Evolutionary conservation across 1,284 basidiomycete species (phyloP).

Genomic region (Marasmius sp.): DNA sequence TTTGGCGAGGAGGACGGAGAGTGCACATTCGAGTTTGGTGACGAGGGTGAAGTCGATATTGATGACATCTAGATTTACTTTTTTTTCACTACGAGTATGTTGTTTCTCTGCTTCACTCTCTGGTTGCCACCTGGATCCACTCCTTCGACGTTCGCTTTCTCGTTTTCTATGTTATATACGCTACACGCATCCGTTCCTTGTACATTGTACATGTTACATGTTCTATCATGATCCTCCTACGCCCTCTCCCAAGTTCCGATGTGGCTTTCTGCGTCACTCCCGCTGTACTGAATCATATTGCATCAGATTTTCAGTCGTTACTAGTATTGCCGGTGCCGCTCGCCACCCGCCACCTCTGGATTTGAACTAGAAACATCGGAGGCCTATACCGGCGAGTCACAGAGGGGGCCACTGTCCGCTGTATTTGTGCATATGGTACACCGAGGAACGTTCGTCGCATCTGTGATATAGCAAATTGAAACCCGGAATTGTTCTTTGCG

Average conservation of each 20-base stretch:
- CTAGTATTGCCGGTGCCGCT: too few relatives aligned
- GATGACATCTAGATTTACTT: slow-evolving; percentile 63
- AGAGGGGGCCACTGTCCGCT: background rate
- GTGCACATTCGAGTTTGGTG: slow-evolving; percentile 87
- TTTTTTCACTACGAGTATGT: background rate
- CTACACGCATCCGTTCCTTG: background rate
- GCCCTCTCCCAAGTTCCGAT: too few relatives aligned
- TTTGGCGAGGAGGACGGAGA: slow-evolving; percentile 91
- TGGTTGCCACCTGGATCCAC: background rate
- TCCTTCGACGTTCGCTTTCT: background rate
- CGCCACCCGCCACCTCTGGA: too few relatives aligned
- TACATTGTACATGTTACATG: background rate
- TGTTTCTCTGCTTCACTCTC: background rate
- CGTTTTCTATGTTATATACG: background rate
- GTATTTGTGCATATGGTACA: too few relatives aligned
- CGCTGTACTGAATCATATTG: too few relatives aligned
- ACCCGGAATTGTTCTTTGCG: background rate
- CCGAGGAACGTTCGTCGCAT: too few relatives aligned
- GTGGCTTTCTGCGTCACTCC: too few relatives aligned
- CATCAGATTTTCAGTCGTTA: too few relatives aligned
- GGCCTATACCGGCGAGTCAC: background rate
- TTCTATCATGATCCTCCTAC: too few relatives aligned
- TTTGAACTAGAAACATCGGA: too few relatives aligned
- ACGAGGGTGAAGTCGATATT: slow-evolving; percentile 82
- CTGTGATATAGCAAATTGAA: background rate